Percentiles rank a stretch among this genome's conserved stretches.
Evolutionary conservation across 1,139 yeast species (phyloP).

Genomic region (Yarrowia galli): DNA sequence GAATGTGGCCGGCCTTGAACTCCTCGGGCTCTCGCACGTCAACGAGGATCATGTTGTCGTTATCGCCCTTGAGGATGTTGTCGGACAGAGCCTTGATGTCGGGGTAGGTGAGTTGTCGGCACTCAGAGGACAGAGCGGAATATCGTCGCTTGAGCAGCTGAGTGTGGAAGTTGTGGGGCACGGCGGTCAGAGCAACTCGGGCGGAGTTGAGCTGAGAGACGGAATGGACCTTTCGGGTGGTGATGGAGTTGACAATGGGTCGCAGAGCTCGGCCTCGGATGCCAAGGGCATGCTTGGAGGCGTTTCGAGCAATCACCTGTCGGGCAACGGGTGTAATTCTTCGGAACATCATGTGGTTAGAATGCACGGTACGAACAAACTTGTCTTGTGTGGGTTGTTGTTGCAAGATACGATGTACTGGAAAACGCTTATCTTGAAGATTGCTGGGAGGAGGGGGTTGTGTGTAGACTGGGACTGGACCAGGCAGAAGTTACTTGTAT

Average conservation of each 20-base stretch:
- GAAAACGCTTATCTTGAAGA: slow-evolving; percentile 30
- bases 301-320: slow-evolving; percentile 25
- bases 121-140: slow-evolving; percentile 21
- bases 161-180: slow-evolving; percentile 31
- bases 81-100: slow-evolving; percentile 57
- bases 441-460: slow-evolving; percentile 33
- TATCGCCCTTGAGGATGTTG: slow-evolving; percentile 47
- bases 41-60: slow-evolving; percentile 60
- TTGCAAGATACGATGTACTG: slow-evolving; percentile 30
- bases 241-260: slow-evolving; percentile 34
- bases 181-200: slow-evolving; percentile 31
- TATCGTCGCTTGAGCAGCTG: slow-evolving; percentile 37
- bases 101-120: slow-evolving; percentile 32
- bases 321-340: slow-evolving; percentile 31
- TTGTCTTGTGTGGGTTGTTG: background rate
- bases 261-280: slow-evolving; percentile 35
- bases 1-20: slow-evolving; percentile 72
- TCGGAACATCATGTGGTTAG: slow-evolving; percentile 17
- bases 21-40: slow-evolving; percentile 96
- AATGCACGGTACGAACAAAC: background rate
- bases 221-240: slow-evolving; percentile 37
- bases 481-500: too few relatives aligned
- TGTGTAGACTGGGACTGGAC: background rate
- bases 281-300: slow-evolving; percentile 9
- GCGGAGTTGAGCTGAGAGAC: slow-evolving; percentile 34